Evolutionary conservation across 208 protist species (phyloP).

Genomic region (Trypanosoma vivax): DNA sequence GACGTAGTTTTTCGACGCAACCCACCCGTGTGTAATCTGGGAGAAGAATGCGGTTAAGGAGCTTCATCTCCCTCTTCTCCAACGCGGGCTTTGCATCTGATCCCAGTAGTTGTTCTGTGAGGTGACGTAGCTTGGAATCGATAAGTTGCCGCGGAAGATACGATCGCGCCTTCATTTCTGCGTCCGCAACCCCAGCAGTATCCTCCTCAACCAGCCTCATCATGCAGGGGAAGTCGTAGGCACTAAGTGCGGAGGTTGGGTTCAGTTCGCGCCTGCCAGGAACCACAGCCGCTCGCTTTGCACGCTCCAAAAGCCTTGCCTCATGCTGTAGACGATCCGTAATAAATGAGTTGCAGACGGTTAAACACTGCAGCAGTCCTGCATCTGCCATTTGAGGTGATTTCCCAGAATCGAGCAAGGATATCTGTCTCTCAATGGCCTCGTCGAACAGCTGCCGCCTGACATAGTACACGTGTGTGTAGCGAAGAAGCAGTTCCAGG

Average conservation of each 20-base stretch:
- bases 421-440: constrained; percentile 72
- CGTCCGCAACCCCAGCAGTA: constrained; percentile 42
- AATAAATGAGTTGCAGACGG: constrained; percentile 41
- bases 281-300: constrained; percentile 45
- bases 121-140: constrained; percentile 39
- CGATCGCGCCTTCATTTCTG: constrained; percentile 68
- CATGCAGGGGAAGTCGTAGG: constrained; percentile 82
- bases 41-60: constrained; percentile 65
- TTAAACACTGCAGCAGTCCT: constrained; percentile 48
- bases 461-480: constrained; percentile 81
- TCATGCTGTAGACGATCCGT: constrained; percentile 52
- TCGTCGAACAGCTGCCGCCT: constrained; percentile 73
- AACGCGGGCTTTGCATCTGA: constrained; percentile 18
- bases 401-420: constrained; percentile 74
- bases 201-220: constrained; percentile 86
- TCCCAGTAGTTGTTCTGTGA: constrained; percentile 42
- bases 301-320: constrained; percentile 37
- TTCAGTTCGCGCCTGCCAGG: constrained; percentile 67
- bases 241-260: constrained; percentile 55
- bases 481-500: constrained; percentile 75
- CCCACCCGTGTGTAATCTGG: constrained; percentile 69
- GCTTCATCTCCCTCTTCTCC: constrained; percentile 77
- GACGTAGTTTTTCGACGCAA: constrained; percentile 70
- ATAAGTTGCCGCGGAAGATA: constrained; percentile 62
- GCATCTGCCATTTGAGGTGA: constrained; percentile 46